Evolutionary conservation across 179 eudicot species (phyloP).

Genomic region (Pouteria campechiana): DNA sequence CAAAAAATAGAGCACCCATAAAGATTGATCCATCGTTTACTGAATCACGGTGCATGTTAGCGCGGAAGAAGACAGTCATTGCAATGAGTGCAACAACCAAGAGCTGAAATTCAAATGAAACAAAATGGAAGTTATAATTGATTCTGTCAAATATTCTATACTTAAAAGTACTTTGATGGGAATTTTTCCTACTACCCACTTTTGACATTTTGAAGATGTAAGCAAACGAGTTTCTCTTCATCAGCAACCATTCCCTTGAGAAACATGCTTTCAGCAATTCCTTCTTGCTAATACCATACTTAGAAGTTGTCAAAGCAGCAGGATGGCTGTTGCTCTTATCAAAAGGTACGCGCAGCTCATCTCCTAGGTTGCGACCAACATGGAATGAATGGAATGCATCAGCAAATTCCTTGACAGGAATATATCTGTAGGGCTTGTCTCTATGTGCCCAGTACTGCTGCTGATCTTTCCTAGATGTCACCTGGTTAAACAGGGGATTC

Average conservation of each 20-base stretch:
- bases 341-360: slow-evolving; percentile 13
- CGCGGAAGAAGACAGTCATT: slow-evolving; percentile 24
- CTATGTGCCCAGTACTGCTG: slow-evolving; percentile 12
- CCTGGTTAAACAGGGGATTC: no score
- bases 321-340: slow-evolving; percentile 19
- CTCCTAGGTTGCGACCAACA: slow-evolving; percentile 2
- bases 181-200: slow-evolving; percentile 5
- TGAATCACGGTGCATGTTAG: slow-evolving; percentile 18
- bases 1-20: slow-evolving; percentile 29
- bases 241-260: slow-evolving; percentile 22
- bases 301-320: slow-evolving; percentile 12
- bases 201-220: slow-evolving; percentile 16
- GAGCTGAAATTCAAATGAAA: slow-evolving; percentile 15
- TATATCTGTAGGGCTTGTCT: slow-evolving; percentile 8
- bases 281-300: slow-evolving; percentile 9
- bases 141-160: not conserved
- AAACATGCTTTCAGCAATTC: slow-evolving; percentile 15
- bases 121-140: not conserved
- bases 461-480: slow-evolving; percentile 21
- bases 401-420: slow-evolving; percentile 9
- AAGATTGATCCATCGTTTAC: slow-evolving; percentile 17
- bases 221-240: slow-evolving; percentile 33
- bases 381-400: slow-evolving; percentile 16
- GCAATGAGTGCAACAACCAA: slow-evolving; percentile 10
- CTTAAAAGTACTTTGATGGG: no score